These are phyloP conservation scores for Iris pallida DNA, from an alignment of 116 monocot species.

Conservation along the genomic window DNA sequence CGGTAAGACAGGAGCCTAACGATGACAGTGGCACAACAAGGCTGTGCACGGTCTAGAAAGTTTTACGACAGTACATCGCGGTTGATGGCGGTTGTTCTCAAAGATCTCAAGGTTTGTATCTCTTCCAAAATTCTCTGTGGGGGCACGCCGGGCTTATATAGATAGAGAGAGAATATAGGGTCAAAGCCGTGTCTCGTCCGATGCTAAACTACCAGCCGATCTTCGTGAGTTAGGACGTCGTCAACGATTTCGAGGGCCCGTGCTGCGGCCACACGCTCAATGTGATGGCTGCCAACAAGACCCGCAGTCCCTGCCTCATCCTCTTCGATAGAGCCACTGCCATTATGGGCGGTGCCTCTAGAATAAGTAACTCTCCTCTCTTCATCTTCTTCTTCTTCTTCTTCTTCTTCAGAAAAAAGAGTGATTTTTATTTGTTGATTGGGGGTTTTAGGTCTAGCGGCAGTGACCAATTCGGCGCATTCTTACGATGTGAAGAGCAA, in stretches of 20 bases:
- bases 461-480: constrained; percentile 90
- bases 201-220: constrained; percentile 53
- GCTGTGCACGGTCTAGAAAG: too few relatives aligned
- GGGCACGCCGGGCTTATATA: too few relatives aligned
- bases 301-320: constrained; percentile 82
- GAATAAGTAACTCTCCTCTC: too few relatives aligned
- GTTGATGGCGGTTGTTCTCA: too few relatives aligned
- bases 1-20: too few relatives aligned
- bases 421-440: constrained; percentile 5
- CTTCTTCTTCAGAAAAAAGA: too few relatives aligned
- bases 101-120: too few relatives aligned
- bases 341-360: constrained; percentile 80
- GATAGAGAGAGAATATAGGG: constrained; percentile 23
- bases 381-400: too few relatives aligned
- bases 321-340: constrained; percentile 95
- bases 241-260: constrained; percentile 71
- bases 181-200: constrained; percentile 75
- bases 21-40: too few relatives aligned
- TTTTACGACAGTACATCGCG: too few relatives aligned
- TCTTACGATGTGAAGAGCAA: constrained; percentile 59
- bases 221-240: constrained; percentile 57
- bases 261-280: constrained; percentile 89
- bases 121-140: too few relatives aligned
- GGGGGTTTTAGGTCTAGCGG: constrained; percentile 65
- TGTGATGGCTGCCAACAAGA: constrained; percentile 71